Conservation (phyloP, 2,329 filamentous ascomycete species). For the Monilinia vaccinii-corymbosi region DNA sequence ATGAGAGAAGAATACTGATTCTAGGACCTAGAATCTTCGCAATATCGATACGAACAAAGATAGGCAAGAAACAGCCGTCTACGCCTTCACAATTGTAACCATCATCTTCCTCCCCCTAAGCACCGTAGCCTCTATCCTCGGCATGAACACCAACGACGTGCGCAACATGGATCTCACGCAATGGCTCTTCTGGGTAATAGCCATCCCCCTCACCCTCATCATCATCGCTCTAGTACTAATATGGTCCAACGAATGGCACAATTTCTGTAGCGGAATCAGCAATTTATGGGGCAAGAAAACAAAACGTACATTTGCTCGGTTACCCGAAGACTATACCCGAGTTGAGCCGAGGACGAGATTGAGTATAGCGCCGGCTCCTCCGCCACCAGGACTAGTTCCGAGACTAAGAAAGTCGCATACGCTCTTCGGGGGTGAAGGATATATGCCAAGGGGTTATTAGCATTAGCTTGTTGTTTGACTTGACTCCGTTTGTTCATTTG, state of each 20-base stretch:
- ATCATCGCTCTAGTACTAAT: constrained; percentile 20
- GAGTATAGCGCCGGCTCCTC: not conserved
- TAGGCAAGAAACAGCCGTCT: constrained; percentile 26
- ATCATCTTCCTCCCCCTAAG: constrained; percentile 30
- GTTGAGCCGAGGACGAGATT: not conserved
- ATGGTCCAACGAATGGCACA: constrained; percentile 16
- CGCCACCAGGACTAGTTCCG: not conserved
- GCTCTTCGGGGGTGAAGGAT: not conserved
- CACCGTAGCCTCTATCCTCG: constrained; percentile 27
- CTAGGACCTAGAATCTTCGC: constrained; percentile 14
- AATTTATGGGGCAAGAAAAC: not conserved
- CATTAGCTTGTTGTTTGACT: not conserved
- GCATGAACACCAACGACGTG: constrained; percentile 29
- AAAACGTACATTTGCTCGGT: not conserved
- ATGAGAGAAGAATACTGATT: not conserved
- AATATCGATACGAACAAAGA: constrained; percentile 25
- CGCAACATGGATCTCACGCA: constrained; percentile 26
- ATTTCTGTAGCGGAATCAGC: not conserved
- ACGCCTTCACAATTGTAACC: constrained; percentile 29
- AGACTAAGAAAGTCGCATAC: not conserved
- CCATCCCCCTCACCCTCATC: constrained; percentile 25
- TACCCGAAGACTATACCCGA: not conserved
- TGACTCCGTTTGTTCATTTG: too few species aligned
- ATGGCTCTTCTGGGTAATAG: constrained; percentile 29
- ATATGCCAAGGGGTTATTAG: not conserved